Percentiles rank a stretch among this genome's conserved stretches.
phyloP scores from a whole-genome alignment of 371 early-diverging fungal species.

The Mucor racemosus region DNA sequence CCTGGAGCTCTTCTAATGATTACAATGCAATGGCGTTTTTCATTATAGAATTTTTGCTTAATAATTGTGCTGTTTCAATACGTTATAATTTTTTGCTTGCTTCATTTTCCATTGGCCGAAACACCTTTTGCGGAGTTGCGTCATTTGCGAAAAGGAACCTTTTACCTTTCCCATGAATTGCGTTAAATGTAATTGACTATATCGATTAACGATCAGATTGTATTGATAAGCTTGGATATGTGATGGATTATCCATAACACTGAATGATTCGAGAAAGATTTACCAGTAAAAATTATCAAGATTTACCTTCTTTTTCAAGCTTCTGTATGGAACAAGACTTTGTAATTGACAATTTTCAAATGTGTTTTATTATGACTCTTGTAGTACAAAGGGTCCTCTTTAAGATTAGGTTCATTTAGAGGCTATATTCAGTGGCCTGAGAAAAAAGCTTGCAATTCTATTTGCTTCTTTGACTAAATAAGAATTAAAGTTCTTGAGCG shows the following conservation, averaged over 20 bases:
- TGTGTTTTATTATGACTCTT: neutral
- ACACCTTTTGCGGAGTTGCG: slow-evolving; percentile 6
- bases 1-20: too few relatives aligned
- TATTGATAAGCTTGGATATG: neutral
- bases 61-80: slow-evolving; percentile 6
- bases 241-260: too few relatives aligned
- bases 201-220: neutral
- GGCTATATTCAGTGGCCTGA: neutral
- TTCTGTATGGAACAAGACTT: neutral
- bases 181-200: neutral
- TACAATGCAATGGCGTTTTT: too few relatives aligned
- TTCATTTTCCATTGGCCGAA: slow-evolving; percentile 6
- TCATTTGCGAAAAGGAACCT: slow-evolving; percentile 1
- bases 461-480: neutral
- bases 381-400: slow-evolving; percentile 3
- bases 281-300: too few relatives aligned
- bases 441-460: neutral
- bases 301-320: too few relatives aligned
- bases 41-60: neutral
- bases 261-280: neutral
- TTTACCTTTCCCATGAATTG: neutral
- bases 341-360: neutral
- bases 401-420: neutral
- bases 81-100: neutral
- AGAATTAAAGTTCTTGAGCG: neutral